Conservation (phyloP, 495 filamentous ascomycete genomes). For the Stereocaulon alpinum region DNA sequence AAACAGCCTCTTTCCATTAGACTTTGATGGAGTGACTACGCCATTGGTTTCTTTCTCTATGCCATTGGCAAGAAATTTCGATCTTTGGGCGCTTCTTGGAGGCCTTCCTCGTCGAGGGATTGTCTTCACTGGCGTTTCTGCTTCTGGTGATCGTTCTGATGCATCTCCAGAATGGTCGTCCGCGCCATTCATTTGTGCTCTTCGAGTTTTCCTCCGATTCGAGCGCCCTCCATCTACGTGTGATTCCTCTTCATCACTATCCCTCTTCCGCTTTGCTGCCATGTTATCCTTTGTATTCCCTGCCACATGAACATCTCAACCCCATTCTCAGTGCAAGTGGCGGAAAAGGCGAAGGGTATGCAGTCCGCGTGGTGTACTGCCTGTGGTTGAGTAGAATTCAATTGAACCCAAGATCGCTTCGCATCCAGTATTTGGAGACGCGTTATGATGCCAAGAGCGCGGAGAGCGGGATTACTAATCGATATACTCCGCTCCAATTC, state of each 20-base stretch:
- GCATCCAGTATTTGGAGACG: too few relatives aligned
- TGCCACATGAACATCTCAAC: background rate
- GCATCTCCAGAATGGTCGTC: background rate
- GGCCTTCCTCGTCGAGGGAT: constrained; percentile 20
- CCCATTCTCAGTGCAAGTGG: background rate
- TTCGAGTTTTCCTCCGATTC: background rate
- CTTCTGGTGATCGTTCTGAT: background rate
- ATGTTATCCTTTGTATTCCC: constrained; percentile 1
- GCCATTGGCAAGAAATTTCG: constrained; percentile 14
- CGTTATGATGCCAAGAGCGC: too few relatives aligned
- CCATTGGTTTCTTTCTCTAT: background rate
- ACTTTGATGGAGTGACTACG: constrained; percentile 4
- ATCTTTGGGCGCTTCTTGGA: constrained; percentile 20
- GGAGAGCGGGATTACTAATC: too few relatives aligned
- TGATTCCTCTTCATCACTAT: background rate
- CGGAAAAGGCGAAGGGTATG: background rate
- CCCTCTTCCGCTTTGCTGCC: constrained; percentile 17
- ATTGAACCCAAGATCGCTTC: too few relatives aligned
- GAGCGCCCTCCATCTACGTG: background rate
- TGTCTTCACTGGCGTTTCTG: constrained; percentile 11
- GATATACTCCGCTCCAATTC: too few relatives aligned
- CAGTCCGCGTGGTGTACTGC: background rate
- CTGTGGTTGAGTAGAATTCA: too few relatives aligned
- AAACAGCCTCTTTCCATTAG: constrained; percentile 16
- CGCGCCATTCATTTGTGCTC: background rate